Evolutionary conservation across 148 eudicot genomes (phyloP).

Genomic region (Bassia scoparia): DNA sequence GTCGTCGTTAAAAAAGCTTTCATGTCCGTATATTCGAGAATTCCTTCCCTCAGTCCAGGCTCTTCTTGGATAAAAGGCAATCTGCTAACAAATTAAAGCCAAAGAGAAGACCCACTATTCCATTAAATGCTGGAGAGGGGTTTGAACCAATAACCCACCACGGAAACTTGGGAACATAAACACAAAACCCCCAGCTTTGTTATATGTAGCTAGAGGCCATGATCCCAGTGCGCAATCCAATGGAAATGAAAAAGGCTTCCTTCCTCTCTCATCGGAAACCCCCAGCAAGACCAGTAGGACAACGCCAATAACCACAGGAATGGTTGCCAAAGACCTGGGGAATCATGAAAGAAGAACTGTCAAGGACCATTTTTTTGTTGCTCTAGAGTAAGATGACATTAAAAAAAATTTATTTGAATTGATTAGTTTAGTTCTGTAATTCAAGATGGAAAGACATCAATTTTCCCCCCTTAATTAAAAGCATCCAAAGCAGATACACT

Average conservation of each 20-base stretch:
- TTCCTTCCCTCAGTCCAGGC: conserved; percentile 25
- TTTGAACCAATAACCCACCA: conserved; percentile 61
- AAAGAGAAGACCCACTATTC: conserved; percentile 58
- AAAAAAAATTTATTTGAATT: neutral
- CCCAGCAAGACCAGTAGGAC: conserved; percentile 69
- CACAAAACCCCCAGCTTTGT: conserved; percentile 60
- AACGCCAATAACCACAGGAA: conserved; percentile 84
- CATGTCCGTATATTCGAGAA: conserved; percentile 35
- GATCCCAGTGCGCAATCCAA: conserved; percentile 81
- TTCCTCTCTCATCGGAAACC: conserved; percentile 57
- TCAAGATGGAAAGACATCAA: too few relatives aligned
- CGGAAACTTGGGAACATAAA: conserved; percentile 44
- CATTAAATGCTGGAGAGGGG: conserved; percentile 76
- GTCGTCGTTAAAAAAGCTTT: neutral
- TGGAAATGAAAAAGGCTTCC: conserved; percentile 78
- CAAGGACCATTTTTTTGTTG: neutral
- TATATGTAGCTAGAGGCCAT: conserved; percentile 58
- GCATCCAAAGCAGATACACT: neutral
- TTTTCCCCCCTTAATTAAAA: neutral
- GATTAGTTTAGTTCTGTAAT: too few relatives aligned
- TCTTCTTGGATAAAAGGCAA: conserved; percentile 59
- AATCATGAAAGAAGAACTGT: neutral
- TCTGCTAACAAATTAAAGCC: conserved; percentile 54
- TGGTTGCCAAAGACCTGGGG: conserved; percentile 61
- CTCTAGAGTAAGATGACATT: too few relatives aligned